Evolutionary conservation across 306 rosid genomes (phyloP).

Genomic region (Sophora flavescens): DNA sequence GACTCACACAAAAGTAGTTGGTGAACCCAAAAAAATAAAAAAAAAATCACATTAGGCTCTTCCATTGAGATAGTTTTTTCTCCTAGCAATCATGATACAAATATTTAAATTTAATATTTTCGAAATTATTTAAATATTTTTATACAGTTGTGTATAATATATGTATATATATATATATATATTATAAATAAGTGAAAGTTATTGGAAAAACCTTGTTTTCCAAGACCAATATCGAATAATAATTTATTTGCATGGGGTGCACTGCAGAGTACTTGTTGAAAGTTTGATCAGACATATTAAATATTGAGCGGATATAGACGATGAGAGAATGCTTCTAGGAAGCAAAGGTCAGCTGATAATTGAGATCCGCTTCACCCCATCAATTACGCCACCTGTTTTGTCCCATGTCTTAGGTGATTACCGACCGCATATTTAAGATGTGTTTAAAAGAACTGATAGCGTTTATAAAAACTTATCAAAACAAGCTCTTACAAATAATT

Average conservation of each 20-base stretch:
- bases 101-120: not conserved
- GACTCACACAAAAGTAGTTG: not conserved
- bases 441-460: no score
- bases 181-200: not conserved
- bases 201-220: not conserved
- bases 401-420: not conserved
- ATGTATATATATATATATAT: no score
- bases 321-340: constrained; percentile 33
- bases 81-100: not conserved
- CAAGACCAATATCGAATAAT: no score
- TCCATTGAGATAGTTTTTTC: not conserved
- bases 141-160: no score
- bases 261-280: not conserved
- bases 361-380: constrained; percentile 36
- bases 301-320: constrained; percentile 17
- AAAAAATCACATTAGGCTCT: not conserved
- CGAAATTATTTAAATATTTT: not conserved
- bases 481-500: no score
- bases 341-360: constrained; percentile 32
- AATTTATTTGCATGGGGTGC: not conserved
- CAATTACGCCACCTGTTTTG: constrained; percentile 42
- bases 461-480: no score
- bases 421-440: not conserved
- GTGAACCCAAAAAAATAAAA: not conserved
- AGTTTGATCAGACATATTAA: not conserved